Conservation (phyloP, 2,329 filamentous ascomycete genomes). For the Paracamarosporium sp. region DNA sequence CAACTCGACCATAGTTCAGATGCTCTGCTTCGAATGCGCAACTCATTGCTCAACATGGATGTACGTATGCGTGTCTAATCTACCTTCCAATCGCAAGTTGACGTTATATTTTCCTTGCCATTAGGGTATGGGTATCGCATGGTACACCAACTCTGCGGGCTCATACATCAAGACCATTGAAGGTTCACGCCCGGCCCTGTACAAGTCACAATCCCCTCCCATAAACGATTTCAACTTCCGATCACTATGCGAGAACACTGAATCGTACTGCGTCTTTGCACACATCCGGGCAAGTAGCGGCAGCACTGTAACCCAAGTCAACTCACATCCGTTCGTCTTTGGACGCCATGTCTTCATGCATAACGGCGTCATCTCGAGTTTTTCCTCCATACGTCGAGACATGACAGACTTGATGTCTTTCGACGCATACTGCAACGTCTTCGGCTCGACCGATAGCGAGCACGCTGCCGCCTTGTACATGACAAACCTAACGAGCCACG, state of each 20-base stretch:
- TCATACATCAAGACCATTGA: conserved; percentile 46
- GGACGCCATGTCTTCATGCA: conserved; percentile 64
- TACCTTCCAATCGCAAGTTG: not conserved
- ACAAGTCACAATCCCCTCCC: conserved; percentile 60
- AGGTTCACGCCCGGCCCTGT: conserved; percentile 56
- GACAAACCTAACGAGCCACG: conserved; percentile 51
- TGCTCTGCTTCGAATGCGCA: conserved; percentile 56
- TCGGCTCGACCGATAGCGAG: conserved; percentile 61
- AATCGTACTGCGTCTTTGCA: conserved; percentile 58
- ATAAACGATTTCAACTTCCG: conserved; percentile 62
- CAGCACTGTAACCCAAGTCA: conserved; percentile 56
- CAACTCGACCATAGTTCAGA: conserved; percentile 50
- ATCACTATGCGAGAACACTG: conserved; percentile 59
- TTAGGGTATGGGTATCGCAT: conserved; percentile 59
- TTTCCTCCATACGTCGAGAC: conserved; percentile 54
- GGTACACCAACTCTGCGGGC: conserved; percentile 57
- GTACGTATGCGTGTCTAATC: not conserved
- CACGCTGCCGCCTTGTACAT: conserved; percentile 59
- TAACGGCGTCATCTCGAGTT: conserved; percentile 59
- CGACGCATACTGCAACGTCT: conserved; percentile 57
- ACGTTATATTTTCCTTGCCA: not conserved
- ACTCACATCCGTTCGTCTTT: conserved; percentile 64
- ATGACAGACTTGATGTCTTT: conserved; percentile 54
- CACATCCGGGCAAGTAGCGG: conserved; percentile 61
- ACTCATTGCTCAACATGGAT: conserved; percentile 62